Evolutionary conservation across 192 early-diverging fungal genomes (phyloP), one percentile per base, ranked within the genome.

Genomic region (Umbelopsis ramanniana): DNA sequence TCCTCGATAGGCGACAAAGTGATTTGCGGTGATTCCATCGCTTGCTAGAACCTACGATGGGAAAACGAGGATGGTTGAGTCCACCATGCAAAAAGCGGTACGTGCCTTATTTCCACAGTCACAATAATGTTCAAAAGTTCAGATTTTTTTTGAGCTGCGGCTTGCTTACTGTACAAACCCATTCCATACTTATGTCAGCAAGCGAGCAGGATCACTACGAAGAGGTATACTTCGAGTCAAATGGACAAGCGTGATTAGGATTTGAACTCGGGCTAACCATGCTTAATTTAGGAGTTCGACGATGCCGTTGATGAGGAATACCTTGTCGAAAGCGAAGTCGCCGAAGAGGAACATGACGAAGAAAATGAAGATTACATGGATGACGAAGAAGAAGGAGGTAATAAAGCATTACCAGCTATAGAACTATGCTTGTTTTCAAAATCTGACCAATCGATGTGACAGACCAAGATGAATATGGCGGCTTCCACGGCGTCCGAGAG

Each of bases 401-500:
- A 43, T 43, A 12, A 43, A 11, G 0, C 11, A 1, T 43, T 43
- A 12, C 0, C 11, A 43, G 11, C 6, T 43, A 0, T 43, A 43
- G 6, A 1, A 48, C 2, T 26, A 9, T 48, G 14, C 38, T 17
- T 22, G 22, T 8, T 22, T 35, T 10, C 8, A 4, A 21, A 8
- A 33, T 54, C 66, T 52, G 1, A 67, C 2, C 29, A 29, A 21
- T 26, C 15, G 8, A 4, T 48, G 54, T 24, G 17, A n/a, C 54
- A 66, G 40, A 38, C 38, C 50, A 67, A 74, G 53, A 71, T 37
- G 52, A 71, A 26, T 50, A 70, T 48, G 46, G 53, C 15, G 82
- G 86, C 11, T 85, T 79, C 67, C 80, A 86, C 11, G 81, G 81
- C 33, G 55, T 83, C n/a, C 72, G 79, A 54, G 75, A 80, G 69